Evolutionary conservation across 345 rosid genomes (phyloP), one percentile per base, ranked within the genome.

Genomic region (Raphanus sativus): DNA sequence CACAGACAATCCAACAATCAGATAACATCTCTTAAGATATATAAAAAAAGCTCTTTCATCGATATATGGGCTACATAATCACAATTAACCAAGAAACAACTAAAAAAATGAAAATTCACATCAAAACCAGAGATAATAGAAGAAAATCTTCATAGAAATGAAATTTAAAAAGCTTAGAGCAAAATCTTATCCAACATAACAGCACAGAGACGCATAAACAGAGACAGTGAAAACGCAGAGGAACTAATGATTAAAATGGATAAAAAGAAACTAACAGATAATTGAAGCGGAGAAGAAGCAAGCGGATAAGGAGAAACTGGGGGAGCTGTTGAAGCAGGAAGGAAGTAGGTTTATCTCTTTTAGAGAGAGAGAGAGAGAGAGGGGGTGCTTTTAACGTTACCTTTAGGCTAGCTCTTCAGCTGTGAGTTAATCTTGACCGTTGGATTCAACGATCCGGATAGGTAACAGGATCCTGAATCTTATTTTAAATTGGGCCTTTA

Each of bases 341-440:
- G 70, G 52, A 32, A 64, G 26, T 80, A 69, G 82, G 83, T 80
- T 63, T 75, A 80, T 74, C 82, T 74, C 24, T 15, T 65, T n/a
- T 67, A 48, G 21, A 33, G 36, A 33, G 36, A 40, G 52, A 12
- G 12, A 40, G 48, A 12, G 65, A 54, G 56, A n/a, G 7, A 6
- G 56, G 5, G 12, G 4, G 0, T 64, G 0, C 50, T 67, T 70
- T 52, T 66, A 66, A 78, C 65, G 72, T 78, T 59, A 26, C 10
- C 72, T 48, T 70, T 42, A 8, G 36, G 21, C 21, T 21, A 26
- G 75, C 75, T 83, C 86, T 55, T 67, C 71, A 82, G 48, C 48
- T 11, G 1, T 13, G n/a, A 33, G 6, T 48, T 6, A 30, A 83
- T 84, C 81, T 32, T 4, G 75, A 55, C 89, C 91, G 88, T 86